Evolutionary conservation across 768 basidiomycete species (phyloP), one percentile per base, ranked within the genome.

Genomic region (Termitomyces bulborhizus): DNA sequence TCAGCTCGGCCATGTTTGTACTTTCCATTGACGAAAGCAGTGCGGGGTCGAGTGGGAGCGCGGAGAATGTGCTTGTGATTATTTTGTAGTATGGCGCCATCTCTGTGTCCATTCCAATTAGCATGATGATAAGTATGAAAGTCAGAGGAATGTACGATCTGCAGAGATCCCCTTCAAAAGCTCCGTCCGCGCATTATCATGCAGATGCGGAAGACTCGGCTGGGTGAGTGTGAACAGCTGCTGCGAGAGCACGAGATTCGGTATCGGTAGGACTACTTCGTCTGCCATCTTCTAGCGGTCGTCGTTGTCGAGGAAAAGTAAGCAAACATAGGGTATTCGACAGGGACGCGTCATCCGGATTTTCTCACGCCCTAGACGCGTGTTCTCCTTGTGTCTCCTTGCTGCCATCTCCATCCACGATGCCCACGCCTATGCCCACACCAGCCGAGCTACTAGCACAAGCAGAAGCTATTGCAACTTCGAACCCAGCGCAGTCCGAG

Each of bases 21-120:
- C 79, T 78, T 65, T 88, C 81, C 65, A 96, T 76, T 9, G 73
- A 68, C 9, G 73, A 72, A 13, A 89, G 74, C 6, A 92, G 66
- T 0, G 70, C 61, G 4, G 75, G 65, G 61, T 88, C 84, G 2
- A 80, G 64, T 0, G 80, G 71, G 0, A 88, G 65, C 0, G 69
- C 59, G 2, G 78, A 67, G 5, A 78, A 73, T 0, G 82, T 67
- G 9, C 83, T 72, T 2, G 81, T 80, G 51, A 89, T 75, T 12
- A 73, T 70, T 55, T 72, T 77, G 71, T 84, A 90, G 69, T 91
- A 96, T 0, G 94, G 90, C 1, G 83, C 84, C 94, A 96, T 97
- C 63, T 93, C 47, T 48, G 6, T 43, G 15, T 7, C 3, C 15
- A 5, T 27, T 8, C n/a, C n/a, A 40, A 18, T 40, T 15, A 21